Evolutionary conservation across 2,329 filamentous ascomycete species (phyloP).

Genomic region (Alternaria panax): DNA sequence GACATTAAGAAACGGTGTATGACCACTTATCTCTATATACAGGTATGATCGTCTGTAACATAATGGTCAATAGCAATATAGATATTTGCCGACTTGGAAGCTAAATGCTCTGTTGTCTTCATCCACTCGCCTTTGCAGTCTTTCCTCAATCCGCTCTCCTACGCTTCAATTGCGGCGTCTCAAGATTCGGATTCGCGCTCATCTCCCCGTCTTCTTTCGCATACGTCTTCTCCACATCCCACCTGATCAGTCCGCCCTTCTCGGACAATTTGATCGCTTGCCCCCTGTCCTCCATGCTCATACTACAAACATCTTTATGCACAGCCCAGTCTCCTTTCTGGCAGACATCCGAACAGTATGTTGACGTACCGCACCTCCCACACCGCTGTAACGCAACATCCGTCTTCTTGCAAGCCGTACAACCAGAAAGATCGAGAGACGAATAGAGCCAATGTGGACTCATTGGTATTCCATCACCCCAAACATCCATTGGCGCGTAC

Average conservation of each 20-base stretch:
- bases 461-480: slow-evolving; percentile 35
- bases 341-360: slow-evolving; percentile 29
- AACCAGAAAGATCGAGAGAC: slow-evolving; percentile 15
- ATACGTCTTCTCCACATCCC: slow-evolving; percentile 27
- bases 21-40: not conserved
- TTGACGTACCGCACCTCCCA: slow-evolving; percentile 32
- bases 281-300: slow-evolving; percentile 31
- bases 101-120: not conserved
- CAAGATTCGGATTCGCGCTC: slow-evolving; percentile 32
- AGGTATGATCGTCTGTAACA: not conserved
- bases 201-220: slow-evolving; percentile 17
- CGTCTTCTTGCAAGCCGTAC: slow-evolving; percentile 21
- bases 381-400: slow-evolving; percentile 22
- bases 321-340: slow-evolving; percentile 33
- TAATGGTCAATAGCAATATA: not conserved
- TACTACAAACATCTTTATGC: slow-evolving; percentile 30
- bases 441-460: slow-evolving; percentile 32
- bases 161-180: slow-evolving; percentile 9
- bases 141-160: not conserved
- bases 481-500: slow-evolving; percentile 37
- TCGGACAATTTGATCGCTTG: slow-evolving; percentile 28
- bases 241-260: slow-evolving; percentile 31
- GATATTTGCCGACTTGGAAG: not conserved
- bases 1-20: not conserved
- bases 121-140: not conserved